These are phyloP conservation scores for Chernovozyma aurita DNA, from an alignment of 1,139 yeast genomes.

Conservation along the genomic window DNA sequence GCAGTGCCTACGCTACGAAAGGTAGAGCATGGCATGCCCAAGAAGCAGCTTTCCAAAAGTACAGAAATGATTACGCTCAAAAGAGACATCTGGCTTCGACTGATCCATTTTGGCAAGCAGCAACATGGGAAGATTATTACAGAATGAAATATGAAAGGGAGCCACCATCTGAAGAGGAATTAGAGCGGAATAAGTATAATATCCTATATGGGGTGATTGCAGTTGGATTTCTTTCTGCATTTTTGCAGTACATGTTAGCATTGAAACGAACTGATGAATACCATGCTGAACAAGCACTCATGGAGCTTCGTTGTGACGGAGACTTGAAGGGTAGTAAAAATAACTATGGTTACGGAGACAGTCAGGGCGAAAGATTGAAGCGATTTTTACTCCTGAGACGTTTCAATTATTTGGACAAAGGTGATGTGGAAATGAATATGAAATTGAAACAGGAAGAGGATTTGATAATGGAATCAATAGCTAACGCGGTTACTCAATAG, in stretches of 20 bases:
- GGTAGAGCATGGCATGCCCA: neutral
- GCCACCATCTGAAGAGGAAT: conserved; percentile 41
- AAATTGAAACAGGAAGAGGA: conserved; percentile 5
- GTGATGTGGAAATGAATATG: conserved; percentile 3
- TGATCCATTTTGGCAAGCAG: conserved; percentile 59
- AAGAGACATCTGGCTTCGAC: neutral
- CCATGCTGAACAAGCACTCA: conserved; percentile 22
- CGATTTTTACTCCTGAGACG: conserved; percentile 62
- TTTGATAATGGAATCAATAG: neutral
- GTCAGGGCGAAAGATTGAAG: conserved; percentile 47
- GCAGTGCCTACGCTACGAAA: neutral
- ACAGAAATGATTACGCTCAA: conserved; percentile 21
- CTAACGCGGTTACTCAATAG: neutral
- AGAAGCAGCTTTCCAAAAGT: conserved; percentile 8
- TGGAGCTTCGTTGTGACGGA: conserved; percentile 43
- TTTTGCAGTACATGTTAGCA: conserved; percentile 43
- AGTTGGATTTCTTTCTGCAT: conserved; percentile 35
- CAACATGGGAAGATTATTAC: conserved; percentile 69
- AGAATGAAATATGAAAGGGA: conserved; percentile 33
- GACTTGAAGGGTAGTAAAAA: conserved; percentile 47
- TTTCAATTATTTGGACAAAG: conserved; percentile 12
- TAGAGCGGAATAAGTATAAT: conserved; percentile 41
- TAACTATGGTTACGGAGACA: conserved; percentile 51
- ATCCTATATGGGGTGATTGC: conserved; percentile 41
- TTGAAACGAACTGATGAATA: conserved; percentile 32